Base-by-base conservation (phyloP, 176 grass and related monocot species). In the Rhynchospora pubera region DNA sequence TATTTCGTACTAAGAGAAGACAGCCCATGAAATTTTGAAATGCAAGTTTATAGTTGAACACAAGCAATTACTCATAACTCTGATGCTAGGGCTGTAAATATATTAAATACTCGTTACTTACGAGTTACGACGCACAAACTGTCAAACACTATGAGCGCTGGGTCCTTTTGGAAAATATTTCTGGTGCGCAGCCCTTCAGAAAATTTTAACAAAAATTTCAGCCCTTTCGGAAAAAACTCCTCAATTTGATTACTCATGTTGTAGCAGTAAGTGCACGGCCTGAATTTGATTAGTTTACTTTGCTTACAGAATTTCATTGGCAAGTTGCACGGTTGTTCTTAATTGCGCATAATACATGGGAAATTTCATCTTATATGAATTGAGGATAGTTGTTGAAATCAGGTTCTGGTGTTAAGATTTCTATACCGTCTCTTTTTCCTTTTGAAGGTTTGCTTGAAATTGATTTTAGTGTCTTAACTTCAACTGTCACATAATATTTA, bases 191-290 rank as follows among this genome's bases (percentile, higher is more conserved):
- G n/a, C n/a, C n/a, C n/a, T n/a, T n/a, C n/a, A n/a, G n/a, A n/a
- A n/a, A n/a, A n/a, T n/a, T n/a, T n/a, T n/a, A n/a, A n/a, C n/a
- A n/a, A n/a, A n/a, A n/a, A n/a, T n/a, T n/a, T n/a, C n/a, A n/a
- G n/a, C n/a, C n/a, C n/a, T n/a, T n/a, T n/a, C n/a, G n/a, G n/a
- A n/a, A n/a, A n/a, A n/a, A n/a, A n/a, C n/a, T n/a, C n/a, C n/a
- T 30, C 13, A 81, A 81, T 12, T 65, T 88, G 42, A 81, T 88
- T 44, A 43, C 82, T 50, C 83, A 81, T 81, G 87, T 65, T 14
- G 87, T 88, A 65, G 87, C 82, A 64, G 87, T 85, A 65, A 80
- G 62, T 45, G 28, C 24, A 61, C 11, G 7, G 5, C n/a, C 30
- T 23, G 28, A 12, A 34, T 21, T 65, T 19, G 0, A 63, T 85